Evolutionary conservation across 2,329 filamentous ascomycete species (phyloP).

Genomic region (Diplodia corticola): DNA sequence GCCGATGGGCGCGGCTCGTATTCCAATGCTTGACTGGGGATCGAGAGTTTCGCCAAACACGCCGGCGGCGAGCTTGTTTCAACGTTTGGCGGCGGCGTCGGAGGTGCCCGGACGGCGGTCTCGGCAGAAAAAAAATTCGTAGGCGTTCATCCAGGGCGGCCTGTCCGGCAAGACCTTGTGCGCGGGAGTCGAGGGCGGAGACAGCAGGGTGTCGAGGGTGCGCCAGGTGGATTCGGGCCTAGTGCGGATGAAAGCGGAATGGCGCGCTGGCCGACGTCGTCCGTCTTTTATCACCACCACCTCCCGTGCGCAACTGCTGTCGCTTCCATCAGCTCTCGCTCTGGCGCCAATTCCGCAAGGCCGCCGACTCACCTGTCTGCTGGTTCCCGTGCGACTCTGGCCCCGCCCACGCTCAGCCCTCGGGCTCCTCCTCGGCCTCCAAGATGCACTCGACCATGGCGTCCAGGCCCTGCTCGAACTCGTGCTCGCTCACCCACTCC

Average conservation of each 20-base stretch:
- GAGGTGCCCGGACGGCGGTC: background rate
- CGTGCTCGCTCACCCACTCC: slow-evolving; percentile 14
- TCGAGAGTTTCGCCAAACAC: background rate
- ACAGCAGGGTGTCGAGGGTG: background rate
- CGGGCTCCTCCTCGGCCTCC: slow-evolving; percentile 18
- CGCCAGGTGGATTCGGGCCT: background rate
- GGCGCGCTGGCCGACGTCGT: background rate
- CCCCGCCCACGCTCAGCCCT: background rate
- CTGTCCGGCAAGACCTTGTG: background rate
- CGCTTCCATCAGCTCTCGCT: background rate
- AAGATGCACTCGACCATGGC: slow-evolving; percentile 14
- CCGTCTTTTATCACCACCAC: background rate
- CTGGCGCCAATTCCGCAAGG: background rate
- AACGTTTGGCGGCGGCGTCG: background rate
- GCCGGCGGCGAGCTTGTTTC: background rate
- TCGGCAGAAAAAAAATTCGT: background rate
- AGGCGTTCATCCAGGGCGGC: too few species aligned
- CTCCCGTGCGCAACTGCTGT: background rate
- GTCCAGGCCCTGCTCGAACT: slow-evolving; percentile 17
- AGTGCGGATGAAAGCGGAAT: background rate
- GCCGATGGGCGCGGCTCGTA: too few species aligned
- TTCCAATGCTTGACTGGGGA: background rate
- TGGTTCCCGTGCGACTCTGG: background rate
- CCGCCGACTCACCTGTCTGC: background rate
- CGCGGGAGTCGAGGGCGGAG: background rate